A percentile compares a stretch with the other conserved stretches of the same genome.
phyloP scores from a whole-genome alignment of 148 eudicot genomes.

The Vaccinium macrocarpon region DNA sequence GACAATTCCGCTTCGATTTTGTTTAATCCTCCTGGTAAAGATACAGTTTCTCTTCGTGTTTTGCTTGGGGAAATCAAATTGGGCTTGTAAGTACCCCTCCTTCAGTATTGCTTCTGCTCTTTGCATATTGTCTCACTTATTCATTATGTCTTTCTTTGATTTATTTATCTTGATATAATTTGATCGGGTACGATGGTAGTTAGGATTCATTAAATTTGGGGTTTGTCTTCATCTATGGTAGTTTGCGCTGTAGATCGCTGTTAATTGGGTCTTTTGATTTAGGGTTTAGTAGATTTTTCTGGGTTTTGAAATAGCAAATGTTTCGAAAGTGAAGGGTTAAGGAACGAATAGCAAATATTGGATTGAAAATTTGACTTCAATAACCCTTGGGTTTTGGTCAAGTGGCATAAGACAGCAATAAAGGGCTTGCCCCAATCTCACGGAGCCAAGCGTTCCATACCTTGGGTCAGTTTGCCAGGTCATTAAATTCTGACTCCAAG shows the following conservation, averaged over 20 bases:
- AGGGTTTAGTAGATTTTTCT: background rate
- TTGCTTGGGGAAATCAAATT: slow-evolving; percentile 1
- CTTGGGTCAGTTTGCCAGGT: no score
- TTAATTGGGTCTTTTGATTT: background rate
- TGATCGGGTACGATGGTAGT: background rate
- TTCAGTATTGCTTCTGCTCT: background rate
- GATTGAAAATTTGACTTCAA: background rate
- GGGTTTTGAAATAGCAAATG: background rate
- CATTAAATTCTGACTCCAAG: no score
- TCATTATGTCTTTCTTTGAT: background rate
- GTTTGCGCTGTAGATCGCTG: slow-evolving; percentile 4
- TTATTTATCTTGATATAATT: background rate
- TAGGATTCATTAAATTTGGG: background rate
- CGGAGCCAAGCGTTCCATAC: no score
- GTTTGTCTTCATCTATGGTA: background rate
- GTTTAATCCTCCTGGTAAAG: background rate
- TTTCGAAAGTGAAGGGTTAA: background rate
- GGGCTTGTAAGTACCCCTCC: slow-evolving; percentile 9
- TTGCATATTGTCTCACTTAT: background rate
- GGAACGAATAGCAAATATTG: background rate
- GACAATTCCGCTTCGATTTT: background rate
- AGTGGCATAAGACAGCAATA: no score
- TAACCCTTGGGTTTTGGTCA: no score
- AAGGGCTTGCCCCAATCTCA: no score
- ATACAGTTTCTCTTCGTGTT: background rate